These are phyloP conservation scores for Monosporascus sp. DNA, from an alignment of 2,329 filamentous ascomycete species.

Conservation along the genomic window DNA sequence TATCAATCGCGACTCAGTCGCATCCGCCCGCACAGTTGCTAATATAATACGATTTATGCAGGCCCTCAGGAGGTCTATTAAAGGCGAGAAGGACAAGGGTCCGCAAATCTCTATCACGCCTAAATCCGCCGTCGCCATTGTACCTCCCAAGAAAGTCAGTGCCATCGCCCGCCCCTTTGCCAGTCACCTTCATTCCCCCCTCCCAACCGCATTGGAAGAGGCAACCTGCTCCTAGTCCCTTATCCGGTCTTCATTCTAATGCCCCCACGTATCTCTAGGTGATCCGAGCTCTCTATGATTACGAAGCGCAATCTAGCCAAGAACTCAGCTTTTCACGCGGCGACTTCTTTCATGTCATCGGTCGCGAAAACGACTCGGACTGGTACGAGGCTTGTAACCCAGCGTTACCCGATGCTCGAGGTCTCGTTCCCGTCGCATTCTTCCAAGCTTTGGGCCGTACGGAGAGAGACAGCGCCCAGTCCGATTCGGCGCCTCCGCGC, in stretches of 20 bases:
- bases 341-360: conserved; percentile 97
- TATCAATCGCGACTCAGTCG: conserved; percentile 17
- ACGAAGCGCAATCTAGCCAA: conserved; percentile 68
- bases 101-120: conserved; percentile 72
- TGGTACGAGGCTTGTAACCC: conserved; percentile 99
- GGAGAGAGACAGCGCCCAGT: conserved; percentile 79
- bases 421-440: conserved; percentile 87
- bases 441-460: conserved; percentile 92
- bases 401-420: conserved; percentile 75
- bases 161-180: conserved; percentile 8
- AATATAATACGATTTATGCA: conserved; percentile 43
- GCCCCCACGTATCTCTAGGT: conserved; percentile 52
- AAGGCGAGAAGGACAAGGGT: conserved; percentile 76
- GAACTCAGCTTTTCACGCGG: conserved; percentile 89
- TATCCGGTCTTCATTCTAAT: conserved; percentile 13
- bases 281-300: conserved; percentile 94
- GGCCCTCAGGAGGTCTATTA: conserved; percentile 83
- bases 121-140: conserved; percentile 82
- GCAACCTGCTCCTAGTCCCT: background rate
- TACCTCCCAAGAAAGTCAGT: conserved; percentile 86
- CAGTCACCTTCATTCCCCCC: conserved; percentile 3
- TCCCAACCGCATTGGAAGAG: background rate
- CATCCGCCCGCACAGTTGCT: conserved; percentile 19
- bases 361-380: conserved; percentile 85
- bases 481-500: conserved; percentile 43